Evolutionary conservation across 495 filamentous ascomycete species (phyloP).

Genomic region (Pyrenula massariospora): DNA sequence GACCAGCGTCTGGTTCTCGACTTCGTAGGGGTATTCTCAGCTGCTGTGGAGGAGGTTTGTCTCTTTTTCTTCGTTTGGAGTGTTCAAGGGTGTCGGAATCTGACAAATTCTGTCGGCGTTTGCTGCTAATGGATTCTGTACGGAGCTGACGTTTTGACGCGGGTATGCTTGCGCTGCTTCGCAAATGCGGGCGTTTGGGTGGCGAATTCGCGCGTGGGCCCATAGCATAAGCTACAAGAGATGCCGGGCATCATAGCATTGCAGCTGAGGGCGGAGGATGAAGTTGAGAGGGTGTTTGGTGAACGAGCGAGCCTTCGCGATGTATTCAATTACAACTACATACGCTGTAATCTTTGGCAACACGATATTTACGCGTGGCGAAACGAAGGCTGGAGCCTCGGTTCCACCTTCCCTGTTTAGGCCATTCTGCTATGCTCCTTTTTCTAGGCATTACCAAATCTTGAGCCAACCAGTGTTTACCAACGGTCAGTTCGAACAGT

Average conservation of each 20-base stretch:
- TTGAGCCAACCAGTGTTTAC: too few relatives aligned
- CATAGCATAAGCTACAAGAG: neutral
- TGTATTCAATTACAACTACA: neutral
- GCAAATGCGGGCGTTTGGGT: neutral
- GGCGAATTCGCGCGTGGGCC: neutral
- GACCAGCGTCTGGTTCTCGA: neutral
- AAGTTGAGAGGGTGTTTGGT: neutral
- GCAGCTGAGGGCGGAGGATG: neutral
- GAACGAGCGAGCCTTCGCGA: neutral
- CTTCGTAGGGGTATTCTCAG: neutral
- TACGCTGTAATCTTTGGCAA: neutral
- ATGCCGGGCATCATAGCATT: neutral
- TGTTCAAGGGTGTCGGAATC: neutral
- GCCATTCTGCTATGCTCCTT: constrained; percentile 73
- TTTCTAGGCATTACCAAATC: constrained; percentile 65
- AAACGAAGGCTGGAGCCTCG: neutral
- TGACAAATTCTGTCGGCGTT: neutral
- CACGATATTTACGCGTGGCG: neutral
- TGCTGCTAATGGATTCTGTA: neutral
- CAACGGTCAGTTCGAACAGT: too few relatives aligned
- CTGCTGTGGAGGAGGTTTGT: neutral
- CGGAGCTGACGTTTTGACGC: neutral
- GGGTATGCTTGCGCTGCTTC: neutral
- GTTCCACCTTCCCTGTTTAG: constrained; percentile 16
- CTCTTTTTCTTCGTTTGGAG: neutral